These are phyloP conservation scores for Cystobasidium onofrii DNA, from an alignment of 768 basidiomycete species.

Conservation along the genomic window DNA sequence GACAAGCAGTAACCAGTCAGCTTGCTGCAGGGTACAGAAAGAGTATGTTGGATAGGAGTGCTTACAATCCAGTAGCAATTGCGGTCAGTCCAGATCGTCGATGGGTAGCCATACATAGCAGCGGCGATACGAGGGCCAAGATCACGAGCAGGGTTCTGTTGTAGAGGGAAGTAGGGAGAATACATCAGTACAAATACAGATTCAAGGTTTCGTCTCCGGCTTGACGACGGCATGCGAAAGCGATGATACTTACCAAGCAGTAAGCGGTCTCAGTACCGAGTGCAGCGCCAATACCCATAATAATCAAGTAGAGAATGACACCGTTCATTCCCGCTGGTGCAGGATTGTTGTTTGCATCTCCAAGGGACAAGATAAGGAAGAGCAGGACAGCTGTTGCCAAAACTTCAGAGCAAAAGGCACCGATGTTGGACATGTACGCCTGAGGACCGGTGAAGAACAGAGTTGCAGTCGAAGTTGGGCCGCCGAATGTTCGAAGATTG, in stretches of 20 bases:
- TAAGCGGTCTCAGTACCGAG: constrained; percentile 30
- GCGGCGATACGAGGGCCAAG: constrained; percentile 62
- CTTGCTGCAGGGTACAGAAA: neutral
- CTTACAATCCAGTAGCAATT: constrained; percentile 55
- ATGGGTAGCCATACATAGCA: constrained; percentile 58
- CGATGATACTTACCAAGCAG: constrained; percentile 7
- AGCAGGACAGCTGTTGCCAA: constrained; percentile 25
- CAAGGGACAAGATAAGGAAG: constrained; percentile 24
- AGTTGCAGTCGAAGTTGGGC: neutral
- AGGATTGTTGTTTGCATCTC: constrained; percentile 32
- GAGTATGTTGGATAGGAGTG: neutral
- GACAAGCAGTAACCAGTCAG: constrained; percentile 65
- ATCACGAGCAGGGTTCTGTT: constrained; percentile 48
- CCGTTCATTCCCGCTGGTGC: constrained; percentile 29
- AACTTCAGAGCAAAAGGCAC: constrained; percentile 31
- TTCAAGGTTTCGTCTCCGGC: too few species aligned
- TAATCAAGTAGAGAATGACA: constrained; percentile 25
- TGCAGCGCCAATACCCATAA: constrained; percentile 31
- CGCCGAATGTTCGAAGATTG: constrained; percentile 18
- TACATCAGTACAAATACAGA: too few species aligned
- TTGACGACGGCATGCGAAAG: too few species aligned
- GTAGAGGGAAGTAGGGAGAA: too few species aligned
- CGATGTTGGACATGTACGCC: constrained; percentile 18
- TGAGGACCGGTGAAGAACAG: constrained; percentile 18
- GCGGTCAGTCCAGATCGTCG: constrained; percentile 42